phyloP scores from a whole-genome alignment of 495 filamentous ascomycete genomes.

The Pyrenula aspistea region DNA sequence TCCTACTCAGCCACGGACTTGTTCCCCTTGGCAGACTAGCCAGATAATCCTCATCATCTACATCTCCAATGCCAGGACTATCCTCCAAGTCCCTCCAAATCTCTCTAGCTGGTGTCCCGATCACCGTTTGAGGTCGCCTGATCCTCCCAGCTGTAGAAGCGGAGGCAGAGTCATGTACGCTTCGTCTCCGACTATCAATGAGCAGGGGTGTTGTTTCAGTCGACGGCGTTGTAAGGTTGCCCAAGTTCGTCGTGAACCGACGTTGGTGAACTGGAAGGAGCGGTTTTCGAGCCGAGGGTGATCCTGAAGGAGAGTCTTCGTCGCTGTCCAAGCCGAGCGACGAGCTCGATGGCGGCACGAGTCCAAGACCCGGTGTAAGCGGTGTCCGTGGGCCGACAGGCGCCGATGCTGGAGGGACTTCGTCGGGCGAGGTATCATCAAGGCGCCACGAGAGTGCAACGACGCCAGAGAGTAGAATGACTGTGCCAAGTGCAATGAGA shows the following conservation, averaged over 20 bases:
- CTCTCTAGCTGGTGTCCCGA: slow-evolving; percentile 38
- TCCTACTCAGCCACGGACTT: neutral
- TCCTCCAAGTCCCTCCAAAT: slow-evolving; percentile 60
- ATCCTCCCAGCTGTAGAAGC: neutral
- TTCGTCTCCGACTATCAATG: neutral
- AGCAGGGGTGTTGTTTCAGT: slow-evolving; percentile 3
- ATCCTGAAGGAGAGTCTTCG: slow-evolving; percentile 33
- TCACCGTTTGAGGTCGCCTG: neutral
- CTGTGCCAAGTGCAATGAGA: slow-evolving; percentile 78
- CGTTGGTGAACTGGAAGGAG: slow-evolving; percentile 15
- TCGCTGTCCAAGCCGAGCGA: neutral
- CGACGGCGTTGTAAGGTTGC: slow-evolving; percentile 1
- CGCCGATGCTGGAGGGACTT: slow-evolving; percentile 38
- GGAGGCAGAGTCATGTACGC: neutral
- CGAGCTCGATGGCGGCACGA: slow-evolving; percentile 45
- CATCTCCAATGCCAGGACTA: slow-evolving; percentile 14
- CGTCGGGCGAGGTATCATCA: slow-evolving; percentile 35
- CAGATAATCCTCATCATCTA: neutral
- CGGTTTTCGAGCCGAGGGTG: neutral
- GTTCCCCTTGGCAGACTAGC: neutral
- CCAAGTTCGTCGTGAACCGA: slow-evolving; percentile 3
- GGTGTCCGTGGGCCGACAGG: slow-evolving; percentile 42
- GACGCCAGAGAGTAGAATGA: slow-evolving; percentile 76
- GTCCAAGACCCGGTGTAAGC: slow-evolving; percentile 56
- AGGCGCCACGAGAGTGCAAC: slow-evolving; percentile 91